Evolutionary conservation across 345 rosid species (phyloP), one percentile per base, ranked within the genome.

Genomic region (Camelina hispida): DNA sequence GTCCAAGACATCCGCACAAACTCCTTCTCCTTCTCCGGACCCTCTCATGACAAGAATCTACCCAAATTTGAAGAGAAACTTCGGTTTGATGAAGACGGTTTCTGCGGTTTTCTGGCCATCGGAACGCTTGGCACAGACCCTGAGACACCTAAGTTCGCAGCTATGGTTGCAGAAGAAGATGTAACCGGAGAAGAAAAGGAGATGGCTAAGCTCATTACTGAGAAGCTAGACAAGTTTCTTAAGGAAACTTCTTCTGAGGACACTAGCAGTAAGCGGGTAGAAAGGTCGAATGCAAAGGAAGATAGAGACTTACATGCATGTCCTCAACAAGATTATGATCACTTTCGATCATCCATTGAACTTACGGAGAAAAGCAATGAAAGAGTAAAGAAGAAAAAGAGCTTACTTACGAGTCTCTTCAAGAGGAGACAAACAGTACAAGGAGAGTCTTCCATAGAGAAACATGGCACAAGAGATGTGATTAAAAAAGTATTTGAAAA

Each of bases 1-100:
- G 80, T 63, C 46, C 71, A 77, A 77, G 71, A 77, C 54, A 56
- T 70, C 61, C 80, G 80, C 9, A 77, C 76, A 15, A 56, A 77
- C 77, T 78, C 81, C 16, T 78, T 66, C 56, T 43, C 77, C 52
- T 72, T 78, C 44, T 40, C 22, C 3, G 28, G 9, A 66, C 18
- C 9, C 6, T 58, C 51, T 66, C 76, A 66, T 50, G 34, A 40
- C 34, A 4, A 3, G 15, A 38, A 38, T 10, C 73, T 16, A 56
- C 64, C 16, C 9, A 53, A 15, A 66, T 9, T 9, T 65, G 51
- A 71, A 57, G 57, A 65, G 8, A 62, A 71, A 51, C 48, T 22
- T 12, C 1, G 0, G 63, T 57, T 58, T 40, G 81, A 71, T 52
- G 80, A 78, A 42, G 73, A 58, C 11, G 17, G 30, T 6, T 78